These are phyloP conservation scores for Amylostereum areolatum DNA, from an alignment of 1,284 basidiomycete species.

Conservation along the genomic window DNA sequence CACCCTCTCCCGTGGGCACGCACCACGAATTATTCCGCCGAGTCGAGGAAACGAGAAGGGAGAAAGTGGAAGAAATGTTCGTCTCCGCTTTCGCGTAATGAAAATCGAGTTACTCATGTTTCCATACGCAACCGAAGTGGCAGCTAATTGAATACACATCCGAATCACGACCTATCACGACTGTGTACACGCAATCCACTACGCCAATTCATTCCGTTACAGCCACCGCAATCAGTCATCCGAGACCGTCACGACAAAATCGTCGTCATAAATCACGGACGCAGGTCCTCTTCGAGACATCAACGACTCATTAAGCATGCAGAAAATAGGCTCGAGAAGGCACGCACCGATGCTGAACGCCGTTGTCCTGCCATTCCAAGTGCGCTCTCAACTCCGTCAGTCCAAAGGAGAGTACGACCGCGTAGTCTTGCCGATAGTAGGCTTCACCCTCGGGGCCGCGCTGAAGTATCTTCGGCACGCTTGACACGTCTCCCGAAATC, in stretches of 20 bases:
- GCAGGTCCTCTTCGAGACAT: not conserved
- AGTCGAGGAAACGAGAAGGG: too few relatives aligned
- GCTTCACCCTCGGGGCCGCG: not conserved
- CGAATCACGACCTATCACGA: too few relatives aligned
- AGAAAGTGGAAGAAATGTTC: too few relatives aligned
- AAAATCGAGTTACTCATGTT: too few relatives aligned
- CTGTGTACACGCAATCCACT: too few relatives aligned
- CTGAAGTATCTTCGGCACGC: not conserved
- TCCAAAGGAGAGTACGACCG: not conserved
- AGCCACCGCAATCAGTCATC: too few relatives aligned
- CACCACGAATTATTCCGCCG: too few relatives aligned
- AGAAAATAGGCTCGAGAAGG: not conserved
- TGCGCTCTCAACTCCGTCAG: not conserved
- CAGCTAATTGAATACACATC: too few relatives aligned
- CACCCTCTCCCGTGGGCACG: too few relatives aligned
- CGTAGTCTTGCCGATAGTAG: not conserved
- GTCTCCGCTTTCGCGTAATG: too few relatives aligned
- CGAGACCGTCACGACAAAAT: conserved; percentile 1
- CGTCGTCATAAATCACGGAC: not conserved
- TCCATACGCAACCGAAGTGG: too few relatives aligned
- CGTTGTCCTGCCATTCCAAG: not conserved
- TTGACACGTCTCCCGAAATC: not conserved
- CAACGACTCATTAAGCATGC: not conserved
- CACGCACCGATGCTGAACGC: not conserved
- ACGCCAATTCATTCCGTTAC: too few relatives aligned